Base-by-base conservation (phyloP, 2,329 filamentous ascomycete genomes). In the Cordyceps javanica region DNA sequence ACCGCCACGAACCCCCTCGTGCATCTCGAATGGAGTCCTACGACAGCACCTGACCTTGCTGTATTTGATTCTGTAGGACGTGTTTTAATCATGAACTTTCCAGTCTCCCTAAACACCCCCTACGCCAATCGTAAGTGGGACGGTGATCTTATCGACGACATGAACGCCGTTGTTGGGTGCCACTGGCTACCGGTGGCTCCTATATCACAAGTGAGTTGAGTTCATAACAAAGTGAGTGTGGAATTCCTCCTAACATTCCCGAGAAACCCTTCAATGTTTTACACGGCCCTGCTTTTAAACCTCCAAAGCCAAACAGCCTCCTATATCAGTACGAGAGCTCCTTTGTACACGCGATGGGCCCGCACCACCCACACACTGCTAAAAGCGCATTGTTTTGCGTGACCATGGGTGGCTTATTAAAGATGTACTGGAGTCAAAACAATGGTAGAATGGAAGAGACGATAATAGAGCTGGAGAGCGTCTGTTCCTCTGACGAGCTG, bases 11-110 rank as follows among this genome's bases (percentile, higher is more conserved):
- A 84, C 30, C 85, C 82, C 4, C 78, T 96, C 41, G 85, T 89
- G 19, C 92, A 97, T 71, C 73, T 99, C 10, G 86, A 84, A 54
- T 97, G 92, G 91, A 89, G 89, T 51, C 73, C 78, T 0, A 84
- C 86, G 14, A 80, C 82, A 5, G 88, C 84, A 36, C 85, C 87
- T 2, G 94, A 97, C 64, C 78, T 99, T 56, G 92, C 91, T 2
- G 82, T 94, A 19, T 80, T 94, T 59, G 93, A 97, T 71, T 81
- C 86, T 28, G 83, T 85, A 25, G 94, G 93, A 6, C 83, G 90
- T 58, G 82, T 96, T 23, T 82, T 85, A 59, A 85, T 97, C 55
- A 81, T 92, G 63, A 85, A 81, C 48, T 86, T 91, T 63, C 81
- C 82, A 16, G 82, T 87, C 60, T 83, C 85, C 8, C 73, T 97